Percentiles rank a stretch among this genome's conserved stretches.
phyloP scores from a whole-genome alignment of 2,329 filamentous ascomycete species.

The Teratosphaeria epicoccoides region DNA sequence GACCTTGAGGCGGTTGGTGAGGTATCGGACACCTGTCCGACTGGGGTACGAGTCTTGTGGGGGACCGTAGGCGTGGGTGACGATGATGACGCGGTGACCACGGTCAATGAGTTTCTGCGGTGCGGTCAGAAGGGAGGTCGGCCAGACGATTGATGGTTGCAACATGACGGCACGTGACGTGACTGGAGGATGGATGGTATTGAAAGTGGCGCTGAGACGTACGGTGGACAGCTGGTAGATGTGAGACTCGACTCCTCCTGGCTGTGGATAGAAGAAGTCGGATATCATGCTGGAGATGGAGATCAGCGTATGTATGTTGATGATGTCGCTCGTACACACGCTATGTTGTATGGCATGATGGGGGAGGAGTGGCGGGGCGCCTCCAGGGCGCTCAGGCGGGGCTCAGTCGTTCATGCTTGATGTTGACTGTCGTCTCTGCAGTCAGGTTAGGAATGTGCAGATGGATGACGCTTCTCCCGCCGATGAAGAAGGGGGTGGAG shows the following conservation, averaged over 20 bases:
- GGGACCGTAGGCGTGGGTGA: conserved; percentile 81
- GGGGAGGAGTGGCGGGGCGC: conserved; percentile 4
- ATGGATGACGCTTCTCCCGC: background rate
- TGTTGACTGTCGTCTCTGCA: background rate
- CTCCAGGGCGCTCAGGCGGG: conserved; percentile 10
- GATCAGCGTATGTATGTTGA: background rate
- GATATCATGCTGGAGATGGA: conserved; percentile 64
- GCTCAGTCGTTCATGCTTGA: background rate
- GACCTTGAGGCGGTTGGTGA: conserved; percentile 96
- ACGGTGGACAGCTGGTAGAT: conserved; percentile 78
- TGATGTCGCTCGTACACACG: conserved; percentile 35
- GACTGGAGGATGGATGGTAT: background rate
- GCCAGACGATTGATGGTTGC: background rate
- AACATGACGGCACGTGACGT: background rate
- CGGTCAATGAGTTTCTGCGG: conserved; percentile 81
- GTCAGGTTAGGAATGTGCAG: too few relatives aligned
- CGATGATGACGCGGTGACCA: conserved; percentile 94
- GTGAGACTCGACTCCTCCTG: conserved; percentile 89
- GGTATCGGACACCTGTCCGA: conserved; percentile 81
- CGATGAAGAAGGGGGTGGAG: too few relatives aligned
- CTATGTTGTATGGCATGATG: conserved; percentile 59
- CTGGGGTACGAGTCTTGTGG: conserved; percentile 12
- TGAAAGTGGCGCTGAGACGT: background rate
- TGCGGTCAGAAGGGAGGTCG: background rate
- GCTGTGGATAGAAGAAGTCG: conserved; percentile 98